Conservation (phyloP, 176 grass and related monocot genomes). For the Luzula sylvatica region DNA sequence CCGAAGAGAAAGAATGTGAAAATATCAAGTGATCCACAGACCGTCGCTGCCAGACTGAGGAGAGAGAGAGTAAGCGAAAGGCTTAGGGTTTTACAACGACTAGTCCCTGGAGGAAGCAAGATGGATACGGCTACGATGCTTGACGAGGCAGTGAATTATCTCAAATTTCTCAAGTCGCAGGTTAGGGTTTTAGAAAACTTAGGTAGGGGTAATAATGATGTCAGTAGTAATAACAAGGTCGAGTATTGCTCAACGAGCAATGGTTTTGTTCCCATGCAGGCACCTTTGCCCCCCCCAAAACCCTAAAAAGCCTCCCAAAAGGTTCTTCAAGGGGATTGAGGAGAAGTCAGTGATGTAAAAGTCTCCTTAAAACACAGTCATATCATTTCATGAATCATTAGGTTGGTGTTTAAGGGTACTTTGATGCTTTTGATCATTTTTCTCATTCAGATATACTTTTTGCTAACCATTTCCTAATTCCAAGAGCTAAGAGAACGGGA, state of each 20-base stretch:
- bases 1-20: slow-evolving; percentile 67
- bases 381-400: slow-evolving; percentile 27
- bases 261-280: slow-evolving; percentile 21
- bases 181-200: slow-evolving; percentile 72
- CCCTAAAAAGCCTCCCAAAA: slow-evolving; percentile 21
- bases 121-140: slow-evolving; percentile 95
- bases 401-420: slow-evolving; percentile 22
- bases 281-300: slow-evolving; percentile 28
- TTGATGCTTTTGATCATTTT: slow-evolving; percentile 19
- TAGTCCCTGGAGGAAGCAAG: slow-evolving; percentile 77
- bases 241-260: slow-evolving; percentile 3
- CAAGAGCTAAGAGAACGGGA: slow-evolving; percentile 22
- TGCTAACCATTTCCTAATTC: slow-evolving; percentile 40
- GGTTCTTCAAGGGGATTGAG: background rate
- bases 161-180: slow-evolving; percentile 92
- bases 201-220: slow-evolving; percentile 21
- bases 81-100: slow-evolving; percentile 61
- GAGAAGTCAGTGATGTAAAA: too few species aligned
- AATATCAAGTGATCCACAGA: slow-evolving; percentile 82
- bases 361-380: slow-evolving; percentile 18
- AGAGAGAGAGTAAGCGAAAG: slow-evolving; percentile 68
- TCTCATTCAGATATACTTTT: slow-evolving; percentile 28
- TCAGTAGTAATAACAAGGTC: background rate
- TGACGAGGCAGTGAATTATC: slow-evolving; percentile 86
- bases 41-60: slow-evolving; percentile 63